These are phyloP conservation scores for Mortierella sp. DNA, from an alignment of 371 early-diverging fungal species.

Conservation along the genomic window DNA sequence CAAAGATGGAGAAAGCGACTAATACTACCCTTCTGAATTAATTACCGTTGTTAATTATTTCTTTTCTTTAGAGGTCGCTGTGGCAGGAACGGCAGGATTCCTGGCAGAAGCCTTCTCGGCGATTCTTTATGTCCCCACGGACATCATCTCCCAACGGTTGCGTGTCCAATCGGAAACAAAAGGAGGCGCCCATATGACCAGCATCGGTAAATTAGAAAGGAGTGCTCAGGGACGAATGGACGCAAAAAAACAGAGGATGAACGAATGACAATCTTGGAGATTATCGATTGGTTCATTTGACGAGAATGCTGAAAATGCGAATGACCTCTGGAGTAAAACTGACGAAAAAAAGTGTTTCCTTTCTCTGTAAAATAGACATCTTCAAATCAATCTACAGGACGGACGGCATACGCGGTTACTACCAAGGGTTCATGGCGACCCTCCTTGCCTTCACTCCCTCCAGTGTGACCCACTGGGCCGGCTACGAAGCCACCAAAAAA, in stretches of 20 bases:
- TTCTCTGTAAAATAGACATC: constrained; percentile 24
- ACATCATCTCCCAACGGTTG: constrained; percentile 52
- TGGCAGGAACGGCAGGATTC: constrained; percentile 57
- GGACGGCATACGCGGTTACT: constrained; percentile 49
- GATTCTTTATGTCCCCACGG: constrained; percentile 47
- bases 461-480: constrained; percentile 56
- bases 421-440: constrained; percentile 50
- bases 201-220: constrained; percentile 34
- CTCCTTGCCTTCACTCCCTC: constrained; percentile 44
- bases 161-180: constrained; percentile 53
- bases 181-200: constrained; percentile 40
- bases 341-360: neutral
- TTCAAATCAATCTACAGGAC: constrained; percentile 53
- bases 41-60: neutral
- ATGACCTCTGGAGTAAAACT: neutral
- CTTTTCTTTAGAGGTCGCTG: constrained; percentile 41
- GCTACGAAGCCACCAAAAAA: constrained; percentile 54
- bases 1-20: neutral
- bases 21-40: neutral
- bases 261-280: neutral
- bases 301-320: too few species aligned
- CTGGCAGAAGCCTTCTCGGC: constrained; percentile 49
- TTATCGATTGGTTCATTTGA: neutral
- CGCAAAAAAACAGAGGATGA: neutral
- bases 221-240: neutral